Base-by-base conservation (phyloP, 176 grass and related monocot genomes). In the Cenchrus purpureus region DNA sequence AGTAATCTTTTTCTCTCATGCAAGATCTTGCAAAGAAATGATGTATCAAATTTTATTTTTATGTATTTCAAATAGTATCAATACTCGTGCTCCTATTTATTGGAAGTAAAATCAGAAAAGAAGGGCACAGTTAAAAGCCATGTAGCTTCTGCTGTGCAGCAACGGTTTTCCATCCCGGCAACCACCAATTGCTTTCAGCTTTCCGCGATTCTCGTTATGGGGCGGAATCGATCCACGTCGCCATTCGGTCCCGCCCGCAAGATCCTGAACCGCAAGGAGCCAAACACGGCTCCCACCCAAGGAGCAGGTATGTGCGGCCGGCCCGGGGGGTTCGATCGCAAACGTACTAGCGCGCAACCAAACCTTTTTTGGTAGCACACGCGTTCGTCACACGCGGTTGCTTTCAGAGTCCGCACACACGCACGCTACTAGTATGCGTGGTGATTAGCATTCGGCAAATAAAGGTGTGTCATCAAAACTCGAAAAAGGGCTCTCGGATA, bases 401-500 rank as follows among this genome's bases (percentile, higher is more conserved):
- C 72, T 86, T 86, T 90, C 88, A 65, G 55, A 75, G 65, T 71
- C 53, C 64, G 7, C 46, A 12, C 67, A 25, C 25, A 25, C 25
- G 25, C 25, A 71, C 78, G 83, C 68, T n/a, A 54, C 61, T 34
- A 25, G 25, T 25, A 45, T 10, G 12, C 12, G 74, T 1, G 10
- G 37, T 59, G 8, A 4, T 45, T 29, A 42, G 50, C 31, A 1
- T 14, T 45, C 1, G 17, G 6, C 67, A 5, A 43, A 43, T 25
- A 25, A 25, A 25, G 25, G 25, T 25, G 25, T 25, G 12, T 32
- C n/a, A 53, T 43, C 9, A 19, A 76, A 13, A 10, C 16, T 14
- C 20, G 9, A 4, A 12, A 13, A 46, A 44, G 43, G 45, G 8
- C 37, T 40, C 37, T 40, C 37, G 7, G 8, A 45, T 45, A 44